Base-by-base conservation (phyloP, 2,329 filamentous ascomycete species). In the Thelonectria blattea region DNA sequence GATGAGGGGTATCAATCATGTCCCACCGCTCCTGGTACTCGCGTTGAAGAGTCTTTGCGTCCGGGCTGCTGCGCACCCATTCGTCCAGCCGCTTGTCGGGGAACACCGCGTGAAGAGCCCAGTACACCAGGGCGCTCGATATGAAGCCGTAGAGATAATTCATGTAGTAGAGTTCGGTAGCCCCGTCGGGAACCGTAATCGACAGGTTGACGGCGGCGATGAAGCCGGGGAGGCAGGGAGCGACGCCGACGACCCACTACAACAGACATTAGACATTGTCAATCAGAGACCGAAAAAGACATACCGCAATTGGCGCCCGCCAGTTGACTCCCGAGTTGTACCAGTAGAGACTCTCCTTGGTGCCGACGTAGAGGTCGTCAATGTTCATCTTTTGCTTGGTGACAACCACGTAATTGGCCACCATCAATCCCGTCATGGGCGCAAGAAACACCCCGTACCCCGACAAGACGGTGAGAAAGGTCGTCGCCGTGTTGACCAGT, bases 171-270 rank as follows among this genome's bases (percentile, higher is more conserved):
- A 79, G 65, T 58, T 79, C 74, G 0, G 62, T 79, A 50, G 74
- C 78, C 4, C 74, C 76, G 6, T 72, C 69, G 0, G 74, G 66
- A 0, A 81, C 71, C 1, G 43, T 64, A 6, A 78, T 68, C 3
- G 69, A 69, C 0, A 18, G n/a, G 49, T 78, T 74, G 11, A 81
- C 73, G 3, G 77, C 74, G 2, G 75, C 73, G 7, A 80, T 68
- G 58, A 81, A 80, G 12, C 79, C 79, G 0, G 80, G 79, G 50
- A 81, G 62, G 3, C 72, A 74, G 0, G 79, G 79, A 0, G 68
- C 71, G 3, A 78, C 74, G 5, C 78, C 78, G 18, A 74, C 65
- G 18, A 75, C 58, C 76, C 79, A 81, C 75, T 80, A 30, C 2
- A 7, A 1, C 3, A 14, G 18, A 11, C 43, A 43, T 67, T 46